phyloP scores from a whole-genome alignment of 2,329 filamentous ascomycete genomes.

The Aureobasidium lini region DNA sequence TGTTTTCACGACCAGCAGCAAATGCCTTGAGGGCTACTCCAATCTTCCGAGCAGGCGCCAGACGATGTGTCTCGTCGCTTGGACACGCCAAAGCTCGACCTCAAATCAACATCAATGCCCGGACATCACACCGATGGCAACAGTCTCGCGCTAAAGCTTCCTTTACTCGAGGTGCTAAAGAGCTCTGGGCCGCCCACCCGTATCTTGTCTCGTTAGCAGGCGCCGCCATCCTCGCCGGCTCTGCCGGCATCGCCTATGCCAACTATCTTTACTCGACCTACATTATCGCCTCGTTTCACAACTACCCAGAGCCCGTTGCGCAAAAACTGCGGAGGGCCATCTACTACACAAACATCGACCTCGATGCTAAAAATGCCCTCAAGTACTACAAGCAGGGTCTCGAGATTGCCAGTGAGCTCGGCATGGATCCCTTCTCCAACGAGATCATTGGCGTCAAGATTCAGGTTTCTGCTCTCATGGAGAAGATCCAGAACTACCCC shows the following conservation, averaged over 20 bases:
- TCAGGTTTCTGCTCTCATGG: slow-evolving; percentile 69
- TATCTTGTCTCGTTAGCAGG: slow-evolving; percentile 30
- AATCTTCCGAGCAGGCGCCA: background rate
- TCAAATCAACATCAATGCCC: background rate
- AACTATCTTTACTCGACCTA: slow-evolving; percentile 41
- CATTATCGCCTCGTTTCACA: slow-evolving; percentile 44
- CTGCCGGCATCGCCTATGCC: slow-evolving; percentile 35
- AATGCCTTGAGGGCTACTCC: slow-evolving; percentile 15
- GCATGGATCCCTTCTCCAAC: slow-evolving; percentile 82
- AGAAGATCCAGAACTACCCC: slow-evolving; percentile 63
- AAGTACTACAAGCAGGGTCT: slow-evolving; percentile 79
- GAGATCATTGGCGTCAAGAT: slow-evolving; percentile 87
- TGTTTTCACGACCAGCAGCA: slow-evolving; percentile 30
- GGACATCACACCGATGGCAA: background rate
- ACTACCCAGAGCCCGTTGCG: slow-evolving; percentile 59
- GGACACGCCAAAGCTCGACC: background rate
- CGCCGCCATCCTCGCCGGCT: slow-evolving; percentile 29
- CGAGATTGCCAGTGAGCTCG: slow-evolving; percentile 60
- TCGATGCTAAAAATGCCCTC: slow-evolving; percentile 68
- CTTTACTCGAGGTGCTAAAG: slow-evolving; percentile 22
- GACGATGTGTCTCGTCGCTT: background rate
- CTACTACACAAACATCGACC: slow-evolving; percentile 73
- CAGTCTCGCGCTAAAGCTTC: slow-evolving; percentile 9
- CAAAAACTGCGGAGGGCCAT: slow-evolving; percentile 74
- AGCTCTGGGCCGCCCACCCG: slow-evolving; percentile 33